Evolutionary conservation across 2,329 filamentous ascomycete genomes (phyloP).

Genomic region (Penicillium olsonii): DNA sequence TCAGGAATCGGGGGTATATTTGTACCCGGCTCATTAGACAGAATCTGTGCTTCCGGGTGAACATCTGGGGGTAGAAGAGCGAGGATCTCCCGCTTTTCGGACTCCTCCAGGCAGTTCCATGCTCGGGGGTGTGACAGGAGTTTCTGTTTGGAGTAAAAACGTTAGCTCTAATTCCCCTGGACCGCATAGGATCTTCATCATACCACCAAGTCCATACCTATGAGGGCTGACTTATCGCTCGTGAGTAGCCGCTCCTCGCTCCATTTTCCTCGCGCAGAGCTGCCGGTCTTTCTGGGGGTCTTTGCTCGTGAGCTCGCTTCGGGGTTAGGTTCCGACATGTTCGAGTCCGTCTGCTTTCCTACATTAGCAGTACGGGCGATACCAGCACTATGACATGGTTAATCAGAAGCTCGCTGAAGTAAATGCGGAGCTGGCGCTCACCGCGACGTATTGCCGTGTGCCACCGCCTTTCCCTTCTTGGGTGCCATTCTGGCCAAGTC

Average conservation of each 20-base stretch:
- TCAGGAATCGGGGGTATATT: constrained; percentile 43
- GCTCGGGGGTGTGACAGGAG: constrained; percentile 42
- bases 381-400: constrained; percentile 24
- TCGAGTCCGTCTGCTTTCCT: constrained; percentile 22
- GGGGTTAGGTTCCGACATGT: constrained; percentile 29
- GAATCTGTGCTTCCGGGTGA: constrained; percentile 34
- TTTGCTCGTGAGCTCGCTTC: constrained; percentile 28
- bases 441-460: constrained; percentile 29
- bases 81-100: constrained; percentile 44
- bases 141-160: constrained; percentile 30
- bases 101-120: constrained; percentile 45
- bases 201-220: constrained; percentile 43
- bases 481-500: constrained; percentile 34
- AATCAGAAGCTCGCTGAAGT: not conserved
- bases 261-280: constrained; percentile 38
- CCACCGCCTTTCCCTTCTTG: constrained; percentile 35
- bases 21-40: constrained; percentile 29
- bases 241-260: constrained; percentile 42
- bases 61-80: constrained; percentile 44
- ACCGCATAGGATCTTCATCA: constrained; percentile 6
- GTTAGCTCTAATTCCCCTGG: not conserved
- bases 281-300: constrained; percentile 31
- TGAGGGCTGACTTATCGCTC: constrained; percentile 38
- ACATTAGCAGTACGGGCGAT: constrained; percentile 26
- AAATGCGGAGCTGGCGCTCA: constrained; percentile 22